Evolutionary conservation across 768 basidiomycete genomes (phyloP), one percentile per base, ranked within the genome.

Genomic region (Pulveroboletus frians): DNA sequence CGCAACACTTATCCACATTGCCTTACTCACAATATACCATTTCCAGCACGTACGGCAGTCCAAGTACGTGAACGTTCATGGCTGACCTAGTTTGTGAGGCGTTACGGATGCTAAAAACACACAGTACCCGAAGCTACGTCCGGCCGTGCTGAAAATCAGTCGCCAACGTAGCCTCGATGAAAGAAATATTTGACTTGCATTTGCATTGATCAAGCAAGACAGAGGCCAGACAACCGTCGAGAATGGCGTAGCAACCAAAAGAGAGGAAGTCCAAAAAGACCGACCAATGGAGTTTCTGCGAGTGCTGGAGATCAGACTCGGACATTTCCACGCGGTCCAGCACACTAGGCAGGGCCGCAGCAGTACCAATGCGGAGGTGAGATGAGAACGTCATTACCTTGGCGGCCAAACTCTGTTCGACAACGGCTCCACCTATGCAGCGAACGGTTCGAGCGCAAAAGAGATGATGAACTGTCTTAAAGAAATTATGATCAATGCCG

Each of bases 281-380:
- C 35, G 38, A 2, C 11, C 26, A n/a, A 17, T n/a, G 21, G 39
- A 36, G 27, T 26, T 32, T 1, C 17, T 10, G 14, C 38, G 45
- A 43, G 43, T 41, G n/a, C 49, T 53, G 11, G 72, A 71, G 6
- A 70, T 57, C 37, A 69, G 67, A 4, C n/a, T n/a, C n/a, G 75
- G 59, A 48, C 69, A 58, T n/a, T 26, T 26, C 23, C 23, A 26
- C 23, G 23, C 4, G 23, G 23, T 26, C 23, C 23, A 26, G 23
- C 4, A 26, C 23, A 26, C 23, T 6, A 21, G 23, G 23, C 5
- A 26, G 1, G 23, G 4, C 23, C 6, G 23, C 23, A 26, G 23
- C 23, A 26, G 23, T 3, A 2, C 23, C 23, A 26, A 26, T 26
- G 6, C 23, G 23, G 23, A 26, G 23, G 23, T 26, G 23, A 26